Base-by-base conservation (phyloP, 2,329 filamentous ascomycete genomes). In the Ophiosphaerella korrae region DNA sequence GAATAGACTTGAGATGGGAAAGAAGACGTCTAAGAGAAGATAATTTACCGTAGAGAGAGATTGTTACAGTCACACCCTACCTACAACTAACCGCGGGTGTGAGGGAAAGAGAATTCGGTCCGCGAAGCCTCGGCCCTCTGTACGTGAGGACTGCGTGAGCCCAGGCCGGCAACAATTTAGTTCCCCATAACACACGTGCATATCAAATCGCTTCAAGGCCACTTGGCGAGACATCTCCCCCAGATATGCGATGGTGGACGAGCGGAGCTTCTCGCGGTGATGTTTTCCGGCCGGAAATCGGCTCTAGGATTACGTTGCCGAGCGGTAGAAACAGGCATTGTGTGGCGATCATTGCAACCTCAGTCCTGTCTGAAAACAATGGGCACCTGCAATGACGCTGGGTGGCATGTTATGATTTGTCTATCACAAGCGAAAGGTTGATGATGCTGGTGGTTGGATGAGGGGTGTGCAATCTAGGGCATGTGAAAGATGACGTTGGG, bases 401-500 rank as follows among this genome's bases (percentile, higher is more conserved):
- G 21, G 33, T 42, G 37, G 48, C 42, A 24, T 47, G 31, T 49
- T 49, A n/a, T 16, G 23, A 29, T 34, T 14, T 35, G 41, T 37
- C 51, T 53, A 56, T 57, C 50, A 54, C 50, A 39, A 50, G 53
- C 57, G 51, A 49, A 35, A 34, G 31, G 61, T 29, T 57, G 56
- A 53, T 53, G 48, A 47, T 51, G 48, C 41, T 40, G 40, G 29
- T 43, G 45, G 34, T 49, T 31, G 26, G 32, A 4, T 21, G 18
- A 21, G 18, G 18, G 18, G 18, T 21, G 3, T 21, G 18, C 5
- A 44, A 32, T 43, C 13, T 11, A 14, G 45, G 26, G 50, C 63
- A 66, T 72, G 68, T 71, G 68, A 72, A 70, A 63, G 58, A 69
- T 69, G 67, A 71, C 67, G 68, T 66, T 58, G 41, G 40, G 51